A percentile compares a stretch with the other conserved stretches of the same genome.
phyloP scores from a whole-genome alignment of 2,329 filamentous ascomycete genomes.

The Sclerotinia subarctica region DNA sequence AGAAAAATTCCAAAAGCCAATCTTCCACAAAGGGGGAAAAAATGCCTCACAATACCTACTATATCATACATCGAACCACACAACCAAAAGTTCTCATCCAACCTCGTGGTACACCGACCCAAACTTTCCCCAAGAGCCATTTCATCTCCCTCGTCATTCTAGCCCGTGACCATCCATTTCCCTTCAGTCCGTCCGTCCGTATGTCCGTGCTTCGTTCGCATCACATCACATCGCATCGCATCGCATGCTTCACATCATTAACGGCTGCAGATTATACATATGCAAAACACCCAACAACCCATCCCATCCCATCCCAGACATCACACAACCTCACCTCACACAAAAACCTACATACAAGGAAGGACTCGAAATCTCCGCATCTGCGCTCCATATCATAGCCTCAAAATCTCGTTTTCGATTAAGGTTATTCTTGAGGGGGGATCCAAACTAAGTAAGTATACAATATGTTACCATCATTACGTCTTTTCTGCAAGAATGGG shows the following conservation, averaged over 20 bases:
- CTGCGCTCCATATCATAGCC: not conserved
- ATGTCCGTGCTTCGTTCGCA: not conserved
- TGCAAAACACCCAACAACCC: not conserved
- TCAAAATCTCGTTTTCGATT: not conserved
- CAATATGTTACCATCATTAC: not conserved
- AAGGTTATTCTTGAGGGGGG: too few species aligned
- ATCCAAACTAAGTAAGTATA: not conserved
- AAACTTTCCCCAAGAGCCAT: not conserved
- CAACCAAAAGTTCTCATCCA: not conserved
- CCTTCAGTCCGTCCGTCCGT: not conserved
- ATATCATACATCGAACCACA: not conserved
- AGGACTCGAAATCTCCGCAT: not conserved
- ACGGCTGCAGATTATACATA: not conserved
- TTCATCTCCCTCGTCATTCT: not conserved
- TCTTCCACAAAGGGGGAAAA: not conserved
- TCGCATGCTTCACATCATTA: not conserved
- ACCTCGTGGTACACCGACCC: slow-evolving; percentile 13
- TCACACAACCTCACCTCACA: not conserved
- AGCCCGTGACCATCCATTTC: slow-evolving; percentile 1
- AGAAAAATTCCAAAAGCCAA: not conserved
- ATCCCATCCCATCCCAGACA: not conserved
- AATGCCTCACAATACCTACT: slow-evolving; percentile 9
- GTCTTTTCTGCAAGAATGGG: not conserved
- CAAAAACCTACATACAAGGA: not conserved
- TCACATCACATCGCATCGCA: too few species aligned